These are phyloP conservation scores for Verticillium isaacii DNA, from an alignment of 2,329 filamentous ascomycete genomes.

Conservation along the genomic window DNA sequence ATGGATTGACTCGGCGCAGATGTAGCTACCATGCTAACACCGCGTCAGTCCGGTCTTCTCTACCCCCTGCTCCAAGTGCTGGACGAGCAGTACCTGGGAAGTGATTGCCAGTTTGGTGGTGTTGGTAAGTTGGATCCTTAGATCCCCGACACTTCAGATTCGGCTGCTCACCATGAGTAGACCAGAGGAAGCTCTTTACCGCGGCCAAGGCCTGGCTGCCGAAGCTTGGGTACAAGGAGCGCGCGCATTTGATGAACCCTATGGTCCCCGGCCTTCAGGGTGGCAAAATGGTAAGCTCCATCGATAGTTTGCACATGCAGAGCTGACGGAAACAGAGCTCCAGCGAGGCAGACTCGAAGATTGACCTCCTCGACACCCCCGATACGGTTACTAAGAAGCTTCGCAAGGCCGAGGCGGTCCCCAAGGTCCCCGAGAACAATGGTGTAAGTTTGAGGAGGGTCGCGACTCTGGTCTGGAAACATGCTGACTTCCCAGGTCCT, in stretches of 20 bases:
- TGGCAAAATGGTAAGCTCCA: slow-evolving; percentile 65
- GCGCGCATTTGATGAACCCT: slow-evolving; percentile 64
- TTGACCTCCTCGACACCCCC: slow-evolving; percentile 80
- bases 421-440: slow-evolving; percentile 75
- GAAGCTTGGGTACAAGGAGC: slow-evolving; percentile 74
- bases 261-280: slow-evolving; percentile 86
- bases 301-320: too few species aligned
- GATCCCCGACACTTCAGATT: not conserved
- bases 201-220: slow-evolving; percentile 81
- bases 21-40: slow-evolving; percentile 26
- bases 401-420: slow-evolving; percentile 76
- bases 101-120: slow-evolving; percentile 85
- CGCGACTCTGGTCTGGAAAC: not conserved
- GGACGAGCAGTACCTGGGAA: slow-evolving; percentile 83
- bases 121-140: not conserved
- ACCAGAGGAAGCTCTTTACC: slow-evolving; percentile 87
- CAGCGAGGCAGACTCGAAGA: slow-evolving; percentile 64
- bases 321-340: not conserved
- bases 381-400: slow-evolving; percentile 78
- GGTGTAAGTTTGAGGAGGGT: slow-evolving; percentile 46
- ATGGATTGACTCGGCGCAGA: not conserved
- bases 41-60: slow-evolving; percentile 64
- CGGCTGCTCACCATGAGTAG: slow-evolving; percentile 37
- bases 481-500: slow-evolving; percentile 30
- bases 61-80: slow-evolving; percentile 87